Evolutionary conservation across 768 basidiomycete species (phyloP).

Genomic region (Hygrophoropsis aurantiaca): DNA sequence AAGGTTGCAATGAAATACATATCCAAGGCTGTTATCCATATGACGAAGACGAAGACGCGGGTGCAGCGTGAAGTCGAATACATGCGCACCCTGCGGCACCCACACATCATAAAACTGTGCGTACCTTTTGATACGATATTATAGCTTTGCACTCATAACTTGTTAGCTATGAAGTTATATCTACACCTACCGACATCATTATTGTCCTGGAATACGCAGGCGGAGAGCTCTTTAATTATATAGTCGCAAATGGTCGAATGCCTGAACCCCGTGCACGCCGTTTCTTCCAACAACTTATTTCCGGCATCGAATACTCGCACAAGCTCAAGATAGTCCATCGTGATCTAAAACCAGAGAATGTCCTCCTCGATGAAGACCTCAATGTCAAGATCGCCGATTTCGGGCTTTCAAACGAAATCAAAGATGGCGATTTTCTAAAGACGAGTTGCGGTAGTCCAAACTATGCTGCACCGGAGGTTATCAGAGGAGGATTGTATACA

Average conservation of each 20-base stretch:
- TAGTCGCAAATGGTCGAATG: constrained; percentile 93
- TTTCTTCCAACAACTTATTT: constrained; percentile 99
- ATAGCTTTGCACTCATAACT: constrained; percentile 4
- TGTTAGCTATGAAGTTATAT: constrained; percentile 82
- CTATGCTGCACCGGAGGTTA: constrained; percentile 98
- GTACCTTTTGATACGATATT: constrained; percentile 20
- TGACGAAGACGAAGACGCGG: constrained; percentile 87
- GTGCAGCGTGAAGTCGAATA: constrained; percentile 97
- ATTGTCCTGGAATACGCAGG: constrained; percentile 97
- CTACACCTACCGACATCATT: constrained; percentile 93
- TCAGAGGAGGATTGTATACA: constrained; percentile 90
- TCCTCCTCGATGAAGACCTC: constrained; percentile 78
- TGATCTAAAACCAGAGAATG: constrained; percentile 97
- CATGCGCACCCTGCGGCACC: constrained; percentile 89
- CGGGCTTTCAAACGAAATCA: constrained; percentile 93
- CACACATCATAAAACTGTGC: constrained; percentile 97
- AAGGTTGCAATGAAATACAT: constrained; percentile 98
- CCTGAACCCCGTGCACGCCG: constrained; percentile 81
- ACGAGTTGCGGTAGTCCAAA: constrained; percentile 98
- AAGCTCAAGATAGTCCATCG: constrained; percentile 96
- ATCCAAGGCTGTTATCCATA: constrained; percentile 89
- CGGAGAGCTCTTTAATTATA: constrained; percentile 97
- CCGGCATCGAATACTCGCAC: constrained; percentile 96
- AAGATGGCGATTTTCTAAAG: constrained; percentile 94
- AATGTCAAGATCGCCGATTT: constrained; percentile 99